Evolutionary conservation across 2,329 filamentous ascomycete genomes (phyloP).

Genomic region (Aureobasidium leucospermi): DNA sequence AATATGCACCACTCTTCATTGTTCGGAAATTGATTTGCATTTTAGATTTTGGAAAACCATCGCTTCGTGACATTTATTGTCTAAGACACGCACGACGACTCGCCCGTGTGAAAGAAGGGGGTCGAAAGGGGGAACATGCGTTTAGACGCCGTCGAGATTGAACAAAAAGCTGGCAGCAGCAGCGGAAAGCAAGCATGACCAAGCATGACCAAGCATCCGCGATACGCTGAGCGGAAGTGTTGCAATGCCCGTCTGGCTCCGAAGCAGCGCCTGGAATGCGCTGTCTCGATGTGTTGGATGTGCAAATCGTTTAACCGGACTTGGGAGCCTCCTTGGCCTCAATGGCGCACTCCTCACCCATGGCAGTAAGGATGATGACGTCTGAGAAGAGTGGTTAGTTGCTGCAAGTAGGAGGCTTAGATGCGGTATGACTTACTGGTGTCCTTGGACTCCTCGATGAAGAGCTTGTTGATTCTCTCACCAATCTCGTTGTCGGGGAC

Average conservation of each 20-base stretch:
- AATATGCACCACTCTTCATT: neutral
- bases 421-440: conserved; percentile 62
- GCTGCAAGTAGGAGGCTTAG: neutral
- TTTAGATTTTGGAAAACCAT: conserved; percentile 16
- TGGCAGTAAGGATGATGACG: conserved; percentile 86
- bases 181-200: conserved; percentile 1
- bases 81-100: conserved; percentile 14
- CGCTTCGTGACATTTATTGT: conserved; percentile 17
- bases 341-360: conserved; percentile 89
- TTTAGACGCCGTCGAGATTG: conserved; percentile 14
- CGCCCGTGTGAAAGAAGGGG: conserved; percentile 11
- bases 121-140: conserved; percentile 13
- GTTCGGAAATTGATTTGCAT: conserved; percentile 14
- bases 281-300: conserved; percentile 11
- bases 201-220: neutral
- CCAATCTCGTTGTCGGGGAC: conserved; percentile 84
- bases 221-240: neutral
- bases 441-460: conserved; percentile 79
- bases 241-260: conserved; percentile 16
- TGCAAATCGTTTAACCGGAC: conserved; percentile 16
- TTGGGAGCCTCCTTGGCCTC: conserved; percentile 88
- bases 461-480: conserved; percentile 76
- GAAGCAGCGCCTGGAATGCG: conserved; percentile 17
- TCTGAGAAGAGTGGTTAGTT: conserved; percentile 46
- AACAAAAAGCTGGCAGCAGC: conserved; percentile 11